Percentiles rank a stretch among this genome's conserved stretches.
Conservation (phyloP, 805 yeast species). For the Schwanniomyces polymorphus region DNA sequence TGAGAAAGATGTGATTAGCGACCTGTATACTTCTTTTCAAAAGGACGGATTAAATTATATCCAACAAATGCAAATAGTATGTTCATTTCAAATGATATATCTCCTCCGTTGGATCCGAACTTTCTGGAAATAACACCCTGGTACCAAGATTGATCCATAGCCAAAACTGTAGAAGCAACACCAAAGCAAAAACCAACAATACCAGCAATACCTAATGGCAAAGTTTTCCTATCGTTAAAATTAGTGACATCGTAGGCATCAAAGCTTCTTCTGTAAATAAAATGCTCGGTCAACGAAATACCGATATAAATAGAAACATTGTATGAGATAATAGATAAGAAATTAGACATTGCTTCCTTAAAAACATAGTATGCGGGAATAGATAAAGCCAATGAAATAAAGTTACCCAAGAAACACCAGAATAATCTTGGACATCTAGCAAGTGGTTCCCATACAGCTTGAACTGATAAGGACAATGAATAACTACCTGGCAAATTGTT, state of each 20-base stretch:
- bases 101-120: slow-evolving; percentile 26
- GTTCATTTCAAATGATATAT: slow-evolving; percentile 30
- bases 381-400: slow-evolving; percentile 28
- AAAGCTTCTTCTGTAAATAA: slow-evolving; percentile 24
- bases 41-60: slow-evolving; percentile 25
- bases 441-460: slow-evolving; percentile 30
- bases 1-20: slow-evolving; percentile 8
- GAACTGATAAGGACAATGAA: slow-evolving; percentile 28
- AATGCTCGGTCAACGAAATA: slow-evolving; percentile 29
- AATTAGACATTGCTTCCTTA: slow-evolving; percentile 27
- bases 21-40: slow-evolving; percentile 29
- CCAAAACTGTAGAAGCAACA: slow-evolving; percentile 29
- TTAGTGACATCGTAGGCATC: slow-evolving; percentile 24
- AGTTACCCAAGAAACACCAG: slow-evolving; percentile 34
- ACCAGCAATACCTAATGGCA: slow-evolving; percentile 33
- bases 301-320: slow-evolving; percentile 33
- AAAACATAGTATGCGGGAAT: slow-evolving; percentile 37
- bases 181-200: slow-evolving; percentile 28
- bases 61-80: slow-evolving; percentile 27
- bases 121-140: slow-evolving; percentile 27
- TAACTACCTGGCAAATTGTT: slow-evolving; percentile 35
- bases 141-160: slow-evolving; percentile 36
- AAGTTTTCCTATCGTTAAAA: slow-evolving; percentile 18
- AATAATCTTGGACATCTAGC: slow-evolving; percentile 31
- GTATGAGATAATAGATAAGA: slow-evolving; percentile 31